A percentile compares a stretch with the other conserved stretches of the same genome.
Conservation (phyloP, 805 yeast species). For the fission yeast (Schizosaccharomyces pombe) region DNA sequence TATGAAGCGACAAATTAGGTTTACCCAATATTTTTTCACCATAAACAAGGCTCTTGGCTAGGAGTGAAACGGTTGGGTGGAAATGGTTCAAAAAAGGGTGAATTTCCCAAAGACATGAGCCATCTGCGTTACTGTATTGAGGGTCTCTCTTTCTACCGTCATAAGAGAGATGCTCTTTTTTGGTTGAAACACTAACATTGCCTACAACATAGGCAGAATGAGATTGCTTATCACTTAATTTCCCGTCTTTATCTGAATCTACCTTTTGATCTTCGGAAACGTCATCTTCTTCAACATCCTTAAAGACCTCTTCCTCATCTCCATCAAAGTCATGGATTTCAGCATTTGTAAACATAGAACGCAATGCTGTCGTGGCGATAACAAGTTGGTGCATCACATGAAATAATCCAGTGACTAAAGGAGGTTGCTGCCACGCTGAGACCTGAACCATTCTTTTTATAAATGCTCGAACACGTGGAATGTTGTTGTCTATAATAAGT, state of each 20-base stretch:
- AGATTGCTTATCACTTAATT: slow-evolving; percentile 7
- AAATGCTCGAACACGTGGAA: slow-evolving; percentile 57
- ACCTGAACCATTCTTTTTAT: slow-evolving; percentile 75
- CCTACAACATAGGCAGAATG: not conserved
- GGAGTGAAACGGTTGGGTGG: slow-evolving; percentile 76
- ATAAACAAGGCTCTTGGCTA: slow-evolving; percentile 41
- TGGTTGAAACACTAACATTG: not conserved
- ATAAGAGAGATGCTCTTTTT: slow-evolving; percentile 19
- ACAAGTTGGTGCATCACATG: slow-evolving; percentile 47
- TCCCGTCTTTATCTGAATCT: slow-evolving; percentile 8
- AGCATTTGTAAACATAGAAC: slow-evolving; percentile 34
- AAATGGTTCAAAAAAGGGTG: slow-evolving; percentile 50
- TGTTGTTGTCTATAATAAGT: slow-evolving; percentile 40
- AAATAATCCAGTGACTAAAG: slow-evolving; percentile 57
- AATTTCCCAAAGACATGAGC: slow-evolving; percentile 71
- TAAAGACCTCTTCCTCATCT: slow-evolving; percentile 15
- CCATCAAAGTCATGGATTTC: slow-evolving; percentile 26
- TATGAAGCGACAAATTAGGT: slow-evolving; percentile 77
- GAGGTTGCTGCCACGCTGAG: slow-evolving; percentile 21
- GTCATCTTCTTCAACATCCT: slow-evolving; percentile 14
- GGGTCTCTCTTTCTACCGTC: slow-evolving; percentile 87
- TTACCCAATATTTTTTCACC: slow-evolving; percentile 25
- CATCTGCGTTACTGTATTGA: slow-evolving; percentile 62
- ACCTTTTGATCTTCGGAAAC: slow-evolving; percentile 8
- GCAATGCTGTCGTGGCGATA: slow-evolving; percentile 39